These are phyloP conservation scores for Rhizopogon roseolus DNA, from an alignment of 768 basidiomycete genomes.

Conservation along the genomic window DNA sequence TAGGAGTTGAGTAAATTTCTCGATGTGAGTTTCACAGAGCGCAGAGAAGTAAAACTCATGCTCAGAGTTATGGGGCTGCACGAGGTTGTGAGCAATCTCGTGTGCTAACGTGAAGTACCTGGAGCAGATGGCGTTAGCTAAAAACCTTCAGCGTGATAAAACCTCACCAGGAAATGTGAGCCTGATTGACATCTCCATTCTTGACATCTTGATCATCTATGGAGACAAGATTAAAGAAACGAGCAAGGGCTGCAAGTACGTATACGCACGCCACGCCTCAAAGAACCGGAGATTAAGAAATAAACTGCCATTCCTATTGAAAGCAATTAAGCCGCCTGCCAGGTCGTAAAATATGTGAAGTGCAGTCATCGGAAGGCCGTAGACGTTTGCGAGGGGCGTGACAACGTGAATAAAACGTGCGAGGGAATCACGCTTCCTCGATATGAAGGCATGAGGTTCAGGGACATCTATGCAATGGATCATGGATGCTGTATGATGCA, in stretches of 20 bases:
- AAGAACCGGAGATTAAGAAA: slow-evolving; percentile 88
- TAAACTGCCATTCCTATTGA: slow-evolving; percentile 85
- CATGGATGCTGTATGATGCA: slow-evolving; percentile 1
- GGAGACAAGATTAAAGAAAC: neutral
- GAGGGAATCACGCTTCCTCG: slow-evolving; percentile 49
- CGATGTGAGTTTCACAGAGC: slow-evolving; percentile 69
- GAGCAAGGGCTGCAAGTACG: neutral
- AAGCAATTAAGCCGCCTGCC: slow-evolving; percentile 81
- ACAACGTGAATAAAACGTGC: slow-evolving; percentile 74
- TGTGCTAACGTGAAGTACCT: slow-evolving; percentile 93
- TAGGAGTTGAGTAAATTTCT: slow-evolving; percentile 34
- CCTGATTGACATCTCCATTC: slow-evolving; percentile 47
- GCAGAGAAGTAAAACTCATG: slow-evolving; percentile 95
- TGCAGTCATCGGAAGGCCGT: slow-evolving; percentile 65
- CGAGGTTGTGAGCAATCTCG: slow-evolving; percentile 89
- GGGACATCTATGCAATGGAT: slow-evolving; percentile 47
- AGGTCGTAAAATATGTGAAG: slow-evolving; percentile 87
- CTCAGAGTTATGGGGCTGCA: slow-evolving; percentile 82
- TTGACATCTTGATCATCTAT: slow-evolving; percentile 70
- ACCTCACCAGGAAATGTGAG: slow-evolving; percentile 76
- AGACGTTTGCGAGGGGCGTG: slow-evolving; percentile 60
- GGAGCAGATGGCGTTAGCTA: neutral
- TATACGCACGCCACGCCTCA: slow-evolving; percentile 78
- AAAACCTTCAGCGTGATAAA: neutral
- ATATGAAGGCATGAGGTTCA: slow-evolving; percentile 44